Base-by-base conservation (phyloP, 1,284 basidiomycete species). In the Stygiomarasmius scandens region DNA sequence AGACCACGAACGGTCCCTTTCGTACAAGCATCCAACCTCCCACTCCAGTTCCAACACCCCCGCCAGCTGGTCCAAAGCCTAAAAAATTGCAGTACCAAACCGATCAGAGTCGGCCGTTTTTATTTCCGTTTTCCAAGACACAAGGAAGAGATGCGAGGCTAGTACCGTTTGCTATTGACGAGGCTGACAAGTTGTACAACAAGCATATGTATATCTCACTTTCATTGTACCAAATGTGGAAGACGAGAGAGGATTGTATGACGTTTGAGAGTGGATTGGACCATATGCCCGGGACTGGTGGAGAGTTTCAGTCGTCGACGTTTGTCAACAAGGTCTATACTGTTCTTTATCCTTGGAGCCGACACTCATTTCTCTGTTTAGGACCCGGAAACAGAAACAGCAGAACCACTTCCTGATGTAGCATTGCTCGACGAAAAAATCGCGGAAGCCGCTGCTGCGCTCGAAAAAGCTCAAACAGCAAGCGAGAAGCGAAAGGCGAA, bases 31-130 rank as follows among this genome's bases (percentile, higher is more conserved):
- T 81, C 19, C 89, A 92, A 66, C 83, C 91, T 3, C 83, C 85
- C 12, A 96, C 93, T 2, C 95, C 94, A 1, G 93, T 93, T 23
- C 38, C 38, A 41, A 9, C 38, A 2, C 87, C 93, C 0, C 96
- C 96, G 0, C 90, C 94, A 1, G 90, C 91, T 0, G 88, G 89
- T 22, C 89, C 87, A 16, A 97, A 96, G 69, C 94, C 93, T 8
- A 98, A 98, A 79, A 98, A 98, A 72, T 95, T 96, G 69, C 96
- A 98, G 69, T 99, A 95, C 73, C 97, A 99, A 72, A 99, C 97
- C 0, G 97, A 99, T 71, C 97, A 97, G 69, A 88, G 78, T 32
- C 83, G 93, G 8, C 97, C 97, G 1, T 99, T 99, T 70, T 78
- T 99, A 56, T 95, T 99, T 69, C 97, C 97, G 0, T 99, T 97